phyloP scores from a whole-genome alignment of 1,284 basidiomycete species.

The Sporisorium iseilematis-ciliati region DNA sequence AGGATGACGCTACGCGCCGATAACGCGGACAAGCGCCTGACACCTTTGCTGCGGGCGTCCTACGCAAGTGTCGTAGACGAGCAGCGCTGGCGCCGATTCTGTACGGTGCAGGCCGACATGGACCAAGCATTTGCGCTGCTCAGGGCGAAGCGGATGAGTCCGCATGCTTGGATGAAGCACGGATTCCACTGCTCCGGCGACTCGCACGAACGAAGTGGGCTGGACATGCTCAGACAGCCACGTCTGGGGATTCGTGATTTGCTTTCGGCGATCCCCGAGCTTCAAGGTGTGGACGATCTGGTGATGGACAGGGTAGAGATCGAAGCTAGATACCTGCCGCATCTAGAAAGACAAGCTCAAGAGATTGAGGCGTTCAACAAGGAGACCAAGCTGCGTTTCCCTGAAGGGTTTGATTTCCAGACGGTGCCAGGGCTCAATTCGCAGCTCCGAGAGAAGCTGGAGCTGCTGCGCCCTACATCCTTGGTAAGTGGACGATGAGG shows the following conservation, averaged over 20 bases:
- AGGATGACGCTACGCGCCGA: slow-evolving; percentile 86
- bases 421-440: slow-evolving; percentile 78
- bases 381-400: slow-evolving; percentile 80
- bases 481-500: slow-evolving; percentile 77
- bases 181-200: slow-evolving; percentile 68
- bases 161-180: slow-evolving; percentile 65
- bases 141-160: slow-evolving; percentile 67
- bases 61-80: slow-evolving; percentile 77
- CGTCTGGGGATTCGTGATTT: slow-evolving; percentile 74
- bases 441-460: slow-evolving; percentile 80
- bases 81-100: slow-evolving; percentile 76
- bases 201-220: slow-evolving; percentile 73
- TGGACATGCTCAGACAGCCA: slow-evolving; percentile 80
- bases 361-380: slow-evolving; percentile 82
- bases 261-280: slow-evolving; percentile 74
- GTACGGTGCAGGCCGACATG: slow-evolving; percentile 73
- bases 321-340: slow-evolving; percentile 69
- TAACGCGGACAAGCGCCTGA: slow-evolving; percentile 86
- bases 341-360: slow-evolving; percentile 78
- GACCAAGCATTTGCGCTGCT: slow-evolving; percentile 74
- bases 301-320: slow-evolving; percentile 33
- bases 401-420: slow-evolving; percentile 79
- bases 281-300: slow-evolving; percentile 73
- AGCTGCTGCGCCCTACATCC: slow-evolving; percentile 76
- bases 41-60: slow-evolving; percentile 72